phyloP scores from a whole-genome alignment of 2,329 filamentous ascomycete species.

The Botrytis squamosa region DNA sequence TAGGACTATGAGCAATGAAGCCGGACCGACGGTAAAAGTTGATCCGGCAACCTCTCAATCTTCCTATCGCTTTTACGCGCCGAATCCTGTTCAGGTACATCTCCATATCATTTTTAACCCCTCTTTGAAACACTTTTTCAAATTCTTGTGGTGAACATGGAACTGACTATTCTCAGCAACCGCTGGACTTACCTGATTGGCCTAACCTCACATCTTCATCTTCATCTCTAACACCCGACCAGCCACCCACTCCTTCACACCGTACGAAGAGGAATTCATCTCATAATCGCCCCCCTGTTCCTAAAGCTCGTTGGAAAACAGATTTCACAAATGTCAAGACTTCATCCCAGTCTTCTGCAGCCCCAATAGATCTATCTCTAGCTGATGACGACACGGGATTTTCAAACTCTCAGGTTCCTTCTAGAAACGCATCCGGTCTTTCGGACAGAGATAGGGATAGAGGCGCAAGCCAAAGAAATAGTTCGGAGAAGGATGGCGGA shows the following conservation, averaged over 20 bases:
- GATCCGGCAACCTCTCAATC: constrained; percentile 32
- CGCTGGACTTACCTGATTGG: constrained; percentile 37
- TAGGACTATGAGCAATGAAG: constrained; percentile 30
- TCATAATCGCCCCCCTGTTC: constrained; percentile 34
- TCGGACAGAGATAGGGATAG: constrained; percentile 19
- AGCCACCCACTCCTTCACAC: constrained; percentile 22
- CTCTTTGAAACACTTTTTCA: background rate
- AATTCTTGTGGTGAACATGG: background rate
- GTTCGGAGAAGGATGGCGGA: constrained; percentile 34
- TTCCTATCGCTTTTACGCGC: constrained; percentile 35
- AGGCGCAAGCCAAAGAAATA: background rate
- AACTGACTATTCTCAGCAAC: constrained; percentile 27
- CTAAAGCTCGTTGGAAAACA: constrained; percentile 38
- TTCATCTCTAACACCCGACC: constrained; percentile 22
- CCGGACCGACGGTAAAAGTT: constrained; percentile 32
- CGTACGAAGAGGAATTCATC: constrained; percentile 30
- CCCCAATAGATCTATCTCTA: constrained; percentile 37
- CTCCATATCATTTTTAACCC: background rate
- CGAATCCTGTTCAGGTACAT: constrained; percentile 35
- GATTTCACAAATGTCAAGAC: constrained; percentile 23
- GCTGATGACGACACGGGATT: constrained; percentile 34
- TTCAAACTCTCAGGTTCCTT: constrained; percentile 12
- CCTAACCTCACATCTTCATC: constrained; percentile 22
- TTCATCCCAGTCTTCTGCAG: constrained; percentile 23
- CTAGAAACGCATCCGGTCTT: constrained; percentile 4